Evolutionary conservation across 495 filamentous ascomycete species (phyloP).

Genomic region (Sabuloglossum arenarium): DNA sequence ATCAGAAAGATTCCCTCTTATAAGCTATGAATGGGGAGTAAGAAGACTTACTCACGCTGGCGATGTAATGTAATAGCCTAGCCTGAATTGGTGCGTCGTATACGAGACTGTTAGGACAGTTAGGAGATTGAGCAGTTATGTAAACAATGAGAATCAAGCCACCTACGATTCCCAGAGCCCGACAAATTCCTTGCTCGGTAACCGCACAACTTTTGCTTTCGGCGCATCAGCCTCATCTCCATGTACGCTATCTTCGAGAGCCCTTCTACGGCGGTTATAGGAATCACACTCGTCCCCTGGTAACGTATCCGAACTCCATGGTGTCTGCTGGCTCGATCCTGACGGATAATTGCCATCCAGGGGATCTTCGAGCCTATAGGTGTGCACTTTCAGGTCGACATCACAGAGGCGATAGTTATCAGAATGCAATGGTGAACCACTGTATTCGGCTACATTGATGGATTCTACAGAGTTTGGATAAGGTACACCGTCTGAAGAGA

Average conservation of each 20-base stretch:
- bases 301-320: neutral
- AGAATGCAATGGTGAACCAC: neutral
- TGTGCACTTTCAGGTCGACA: slow-evolving; percentile 6
- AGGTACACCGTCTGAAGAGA: neutral
- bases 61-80: slow-evolving; percentile 23
- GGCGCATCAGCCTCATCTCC: neutral
- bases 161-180: slow-evolving; percentile 28
- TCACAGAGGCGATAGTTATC: slow-evolving; percentile 8
- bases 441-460: slow-evolving; percentile 15
- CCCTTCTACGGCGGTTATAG: neutral
- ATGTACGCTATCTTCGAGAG: slow-evolving; percentile 4
- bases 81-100: slow-evolving; percentile 27
- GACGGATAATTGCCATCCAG: neutral
- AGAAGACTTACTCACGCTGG: slow-evolving; percentile 21
- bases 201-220: slow-evolving; percentile 13
- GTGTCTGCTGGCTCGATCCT: neutral
- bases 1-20: neutral
- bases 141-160: too few relatives aligned
- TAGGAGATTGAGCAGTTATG: neutral
- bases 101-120: slow-evolving; percentile 17
- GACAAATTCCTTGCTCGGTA: slow-evolving; percentile 24
- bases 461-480: slow-evolving; percentile 6
- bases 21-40: neutral
- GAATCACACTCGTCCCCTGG: neutral
- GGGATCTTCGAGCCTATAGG: neutral